Conservation (phyloP, 1,284 basidiomycete genomes). For the Papiliotrema fonsecae region DNA sequence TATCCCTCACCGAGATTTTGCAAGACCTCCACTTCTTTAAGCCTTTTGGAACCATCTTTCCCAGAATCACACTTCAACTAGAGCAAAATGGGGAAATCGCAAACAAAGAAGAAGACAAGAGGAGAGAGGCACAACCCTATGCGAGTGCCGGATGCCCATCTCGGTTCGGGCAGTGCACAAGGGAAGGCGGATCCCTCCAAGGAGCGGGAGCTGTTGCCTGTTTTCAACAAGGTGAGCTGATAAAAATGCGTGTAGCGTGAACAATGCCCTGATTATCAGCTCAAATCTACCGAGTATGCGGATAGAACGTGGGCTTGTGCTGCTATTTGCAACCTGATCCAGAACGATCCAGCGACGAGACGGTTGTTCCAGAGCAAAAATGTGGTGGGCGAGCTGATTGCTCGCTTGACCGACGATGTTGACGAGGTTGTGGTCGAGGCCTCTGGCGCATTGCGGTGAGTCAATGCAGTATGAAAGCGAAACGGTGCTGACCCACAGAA, state of each 20-base stretch:
- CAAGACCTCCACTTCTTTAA: background rate
- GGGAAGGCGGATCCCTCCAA: slow-evolving; percentile 54
- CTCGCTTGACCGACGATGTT: slow-evolving; percentile 71
- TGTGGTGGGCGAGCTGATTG: slow-evolving; percentile 78
- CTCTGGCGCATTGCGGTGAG: slow-evolving; percentile 70
- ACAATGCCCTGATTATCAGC: slow-evolving; percentile 17
- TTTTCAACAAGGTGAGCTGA: slow-evolving; percentile 70
- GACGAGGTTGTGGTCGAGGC: slow-evolving; percentile 85
- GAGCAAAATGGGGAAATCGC: slow-evolving; percentile 73
- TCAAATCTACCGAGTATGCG: slow-evolving; percentile 57
- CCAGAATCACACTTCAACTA: no score
- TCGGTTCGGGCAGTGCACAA: slow-evolving; percentile 60
- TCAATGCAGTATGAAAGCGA: background rate
- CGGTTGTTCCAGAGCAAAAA: slow-evolving; percentile 84
- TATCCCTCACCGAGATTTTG: background rate
- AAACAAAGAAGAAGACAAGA: slow-evolving; percentile 58
- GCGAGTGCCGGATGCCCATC: slow-evolving; percentile 82
- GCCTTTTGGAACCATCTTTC: background rate
- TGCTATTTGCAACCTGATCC: slow-evolving; percentile 81
- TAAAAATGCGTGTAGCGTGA: background rate
- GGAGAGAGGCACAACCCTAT: slow-evolving; percentile 81
- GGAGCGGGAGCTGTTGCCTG: slow-evolving; percentile 70
- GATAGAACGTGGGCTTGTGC: slow-evolving; percentile 92
- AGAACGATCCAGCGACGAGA: slow-evolving; percentile 79
- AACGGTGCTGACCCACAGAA: slow-evolving; percentile 53